These are phyloP conservation scores for Calvatia gigantea DNA, from an alignment of 768 basidiomycete species.

Conservation along the genomic window DNA sequence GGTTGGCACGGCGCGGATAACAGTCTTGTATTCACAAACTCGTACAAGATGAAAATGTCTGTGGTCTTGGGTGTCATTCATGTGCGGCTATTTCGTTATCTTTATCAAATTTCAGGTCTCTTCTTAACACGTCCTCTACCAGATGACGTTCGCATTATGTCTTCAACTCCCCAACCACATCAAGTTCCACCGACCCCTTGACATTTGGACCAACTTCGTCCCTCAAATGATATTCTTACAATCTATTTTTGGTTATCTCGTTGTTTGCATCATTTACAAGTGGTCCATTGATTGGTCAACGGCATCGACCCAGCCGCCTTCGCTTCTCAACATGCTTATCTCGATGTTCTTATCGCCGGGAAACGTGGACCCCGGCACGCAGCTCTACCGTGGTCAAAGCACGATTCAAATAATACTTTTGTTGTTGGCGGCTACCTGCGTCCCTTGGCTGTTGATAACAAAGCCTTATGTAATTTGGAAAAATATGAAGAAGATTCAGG, in stretches of 20 bases:
- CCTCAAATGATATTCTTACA: conserved; percentile 98
- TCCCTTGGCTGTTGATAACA: conserved; percentile 90
- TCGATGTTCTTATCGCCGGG: conserved; percentile 95
- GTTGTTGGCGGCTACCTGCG: conserved; percentile 76
- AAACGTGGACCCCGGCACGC: conserved; percentile 57
- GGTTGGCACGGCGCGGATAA: conserved; percentile 95
- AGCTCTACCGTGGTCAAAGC: conserved; percentile 87
- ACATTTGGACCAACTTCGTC: conserved; percentile 93
- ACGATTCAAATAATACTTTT: conserved; percentile 78
- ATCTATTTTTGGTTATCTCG: conserved; percentile 96
- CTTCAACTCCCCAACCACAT: conserved; percentile 95
- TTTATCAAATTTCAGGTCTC: conserved; percentile 1
- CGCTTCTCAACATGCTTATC: conserved; percentile 93
- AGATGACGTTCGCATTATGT: conserved; percentile 99
- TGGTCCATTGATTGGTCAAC: conserved; percentile 92
- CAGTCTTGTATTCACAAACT: conserved; percentile 90
- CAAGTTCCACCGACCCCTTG: conserved; percentile 82
- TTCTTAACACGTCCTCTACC: conserved; percentile 13
- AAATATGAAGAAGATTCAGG: conserved; percentile 81
- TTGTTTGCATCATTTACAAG: conserved; percentile 93
- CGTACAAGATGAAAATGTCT: conserved; percentile 99
- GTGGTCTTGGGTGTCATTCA: conserved; percentile 95
- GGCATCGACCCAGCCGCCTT: conserved; percentile 70
- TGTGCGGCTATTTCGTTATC: conserved; percentile 43
- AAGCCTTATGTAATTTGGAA: conserved; percentile 93